Conservation (phyloP, 2,329 filamentous ascomycete species). For the Helicocarpus griseus region DNA sequence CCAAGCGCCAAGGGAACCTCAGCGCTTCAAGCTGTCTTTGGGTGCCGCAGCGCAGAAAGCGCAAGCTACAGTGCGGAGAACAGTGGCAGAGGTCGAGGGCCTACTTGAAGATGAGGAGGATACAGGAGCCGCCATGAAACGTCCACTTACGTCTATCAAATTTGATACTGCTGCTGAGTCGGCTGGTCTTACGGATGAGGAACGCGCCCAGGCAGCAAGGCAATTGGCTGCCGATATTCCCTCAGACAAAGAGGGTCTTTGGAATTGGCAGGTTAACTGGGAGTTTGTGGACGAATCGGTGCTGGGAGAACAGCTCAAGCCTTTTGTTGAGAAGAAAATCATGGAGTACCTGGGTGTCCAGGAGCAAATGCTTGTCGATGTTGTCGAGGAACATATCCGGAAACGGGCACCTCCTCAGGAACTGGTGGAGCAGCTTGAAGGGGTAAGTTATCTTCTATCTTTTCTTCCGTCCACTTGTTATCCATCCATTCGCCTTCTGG, state of each 20-base stretch:
- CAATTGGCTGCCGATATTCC: conserved; percentile 86
- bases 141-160: conserved; percentile 72
- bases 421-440: conserved; percentile 74
- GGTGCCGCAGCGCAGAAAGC: conserved; percentile 75
- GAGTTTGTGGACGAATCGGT: conserved; percentile 74
- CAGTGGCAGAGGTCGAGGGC: conserved; percentile 87
- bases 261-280: conserved; percentile 91
- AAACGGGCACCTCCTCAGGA: conserved; percentile 66
- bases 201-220: conserved; percentile 70
- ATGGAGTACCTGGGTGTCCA: conserved; percentile 94
- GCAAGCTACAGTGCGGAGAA: conserved; percentile 56
- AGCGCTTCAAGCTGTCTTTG: conserved; percentile 85
- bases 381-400: conserved; percentile 78
- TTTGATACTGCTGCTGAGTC: conserved; percentile 62
- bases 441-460: conserved; percentile 46
- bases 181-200: conserved; percentile 69
- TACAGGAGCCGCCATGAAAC: conserved; percentile 55
- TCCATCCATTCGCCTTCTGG: neutral
- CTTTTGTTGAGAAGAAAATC: conserved; percentile 97
- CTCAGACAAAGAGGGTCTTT: conserved; percentile 72
- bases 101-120: conserved; percentile 93
- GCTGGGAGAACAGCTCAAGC: conserved; percentile 75
- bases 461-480: conserved; percentile 1
- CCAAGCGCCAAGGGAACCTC: conserved; percentile 45
- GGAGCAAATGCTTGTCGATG: conserved; percentile 88